Evolutionary conservation across 768 basidiomycete genomes (phyloP).

Genomic region (Thelephora aurantiotincta): DNA sequence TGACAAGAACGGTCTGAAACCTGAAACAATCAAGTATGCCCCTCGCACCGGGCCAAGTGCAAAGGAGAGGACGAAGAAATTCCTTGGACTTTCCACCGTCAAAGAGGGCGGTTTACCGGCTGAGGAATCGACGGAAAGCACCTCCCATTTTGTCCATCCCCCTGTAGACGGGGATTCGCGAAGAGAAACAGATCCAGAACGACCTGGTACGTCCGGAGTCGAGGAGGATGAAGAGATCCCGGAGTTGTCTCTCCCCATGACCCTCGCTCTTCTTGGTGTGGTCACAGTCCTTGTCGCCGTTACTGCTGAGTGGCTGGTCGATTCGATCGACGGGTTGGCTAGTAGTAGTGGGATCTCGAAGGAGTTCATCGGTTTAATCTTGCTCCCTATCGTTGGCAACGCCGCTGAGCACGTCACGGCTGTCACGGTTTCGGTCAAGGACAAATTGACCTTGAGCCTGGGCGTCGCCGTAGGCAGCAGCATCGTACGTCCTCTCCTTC

Average conservation of each 20-base stretch:
- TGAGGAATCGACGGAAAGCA: not conserved
- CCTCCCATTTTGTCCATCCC: not conserved
- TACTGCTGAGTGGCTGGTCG: slow-evolving; percentile 55
- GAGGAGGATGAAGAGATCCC: slow-evolving; percentile 22
- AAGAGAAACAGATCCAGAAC: slow-evolving; percentile 4
- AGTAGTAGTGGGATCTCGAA: slow-evolving; percentile 37
- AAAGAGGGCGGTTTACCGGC: not conserved
- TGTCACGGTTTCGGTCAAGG: slow-evolving; percentile 82
- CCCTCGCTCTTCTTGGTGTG: slow-evolving; percentile 19
- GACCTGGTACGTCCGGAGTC: slow-evolving; percentile 7
- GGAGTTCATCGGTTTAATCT: slow-evolving; percentile 77
- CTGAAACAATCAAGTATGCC: slow-evolving; percentile 1
- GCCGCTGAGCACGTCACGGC: slow-evolving; percentile 89
- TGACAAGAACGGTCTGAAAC: slow-evolving; percentile 12
- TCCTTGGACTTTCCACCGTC: too few species aligned
- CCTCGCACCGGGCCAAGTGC: not conserved
- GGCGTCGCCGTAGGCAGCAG: slow-evolving; percentile 84
- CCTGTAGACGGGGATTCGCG: not conserved
- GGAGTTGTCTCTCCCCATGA: slow-evolving; percentile 19
- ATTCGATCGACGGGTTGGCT: slow-evolving; percentile 69
- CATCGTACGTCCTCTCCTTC: slow-evolving; percentile 34
- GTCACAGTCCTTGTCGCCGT: slow-evolving; percentile 36
- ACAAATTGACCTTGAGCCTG: slow-evolving; percentile 76
- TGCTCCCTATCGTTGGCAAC: slow-evolving; percentile 88
- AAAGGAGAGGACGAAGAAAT: not conserved